Conservation (phyloP, 345 rosid species). For the Pelargonium nanum region DNA sequence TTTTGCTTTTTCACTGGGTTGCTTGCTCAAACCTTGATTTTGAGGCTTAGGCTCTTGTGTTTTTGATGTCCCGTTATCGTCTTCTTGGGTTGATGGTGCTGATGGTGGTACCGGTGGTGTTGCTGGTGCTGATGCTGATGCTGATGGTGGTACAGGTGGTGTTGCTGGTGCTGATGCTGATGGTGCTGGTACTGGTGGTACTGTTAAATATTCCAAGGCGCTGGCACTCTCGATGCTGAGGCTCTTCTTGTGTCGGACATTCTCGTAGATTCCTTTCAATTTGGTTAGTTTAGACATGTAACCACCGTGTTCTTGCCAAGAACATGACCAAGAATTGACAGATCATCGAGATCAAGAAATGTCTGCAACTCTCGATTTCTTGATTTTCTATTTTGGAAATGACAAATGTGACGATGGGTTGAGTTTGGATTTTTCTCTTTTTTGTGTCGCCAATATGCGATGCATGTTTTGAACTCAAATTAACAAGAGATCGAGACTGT, state of each 20-base stretch:
- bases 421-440: not conserved
- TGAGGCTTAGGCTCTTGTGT: too few relatives aligned
- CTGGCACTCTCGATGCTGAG: constrained; percentile 28
- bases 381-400: not conserved
- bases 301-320: constrained; percentile 42
- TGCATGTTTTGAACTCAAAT: constrained; percentile 8
- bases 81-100: too few relatives aligned
- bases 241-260: constrained; percentile 35
- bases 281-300: constrained; percentile 41
- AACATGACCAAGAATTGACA: not conserved
- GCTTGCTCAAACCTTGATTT: too few relatives aligned
- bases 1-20: too few relatives aligned
- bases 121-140: constrained; percentile 18
- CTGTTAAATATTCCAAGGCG: constrained; percentile 8
- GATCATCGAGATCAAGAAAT: not conserved
- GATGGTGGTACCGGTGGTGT: not conserved
- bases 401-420: not conserved
- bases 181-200: constrained; percentile 20
- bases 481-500: not conserved
- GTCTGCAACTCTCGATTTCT: not conserved
- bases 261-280: constrained; percentile 44
- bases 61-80: too few relatives aligned
- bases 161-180: constrained; percentile 12
- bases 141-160: constrained; percentile 10
- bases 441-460: constrained; percentile 8